These are phyloP conservation scores for Plectosphaerella sp. DNA, from an alignment of 2,329 filamentous ascomycete species.

Conservation along the genomic window DNA sequence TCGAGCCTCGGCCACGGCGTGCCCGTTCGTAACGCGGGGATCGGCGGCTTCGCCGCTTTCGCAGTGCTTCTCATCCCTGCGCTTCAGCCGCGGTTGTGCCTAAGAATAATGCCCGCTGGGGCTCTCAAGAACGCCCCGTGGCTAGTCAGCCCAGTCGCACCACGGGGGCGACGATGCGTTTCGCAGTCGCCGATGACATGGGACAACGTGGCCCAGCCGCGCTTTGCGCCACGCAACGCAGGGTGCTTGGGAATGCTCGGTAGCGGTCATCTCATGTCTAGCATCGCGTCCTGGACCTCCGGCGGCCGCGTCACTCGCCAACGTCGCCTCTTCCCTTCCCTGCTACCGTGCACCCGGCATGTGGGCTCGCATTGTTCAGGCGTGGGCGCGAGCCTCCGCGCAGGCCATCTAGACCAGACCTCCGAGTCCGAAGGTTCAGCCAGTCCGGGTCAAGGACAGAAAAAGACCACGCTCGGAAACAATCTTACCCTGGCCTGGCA, in stretches of 20 bases:
- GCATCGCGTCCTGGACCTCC: neutral
- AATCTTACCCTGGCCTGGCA: neutral
- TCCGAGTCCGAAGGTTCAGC: too few species aligned
- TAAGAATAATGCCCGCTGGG: slow-evolving; percentile 3
- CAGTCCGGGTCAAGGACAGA: too few species aligned
- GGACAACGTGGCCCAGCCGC: neutral
- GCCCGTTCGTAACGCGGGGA: too few species aligned
- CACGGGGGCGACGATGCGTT: neutral
- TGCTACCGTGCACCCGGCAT: neutral
- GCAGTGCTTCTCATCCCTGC: too few species aligned
- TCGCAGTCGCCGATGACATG: neutral
- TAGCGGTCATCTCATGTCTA: neutral
- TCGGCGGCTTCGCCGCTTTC: too few species aligned
- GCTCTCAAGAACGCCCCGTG: too few species aligned
- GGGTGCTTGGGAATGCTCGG: neutral
- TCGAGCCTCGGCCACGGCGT: too few species aligned
- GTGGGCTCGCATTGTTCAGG: too few species aligned
- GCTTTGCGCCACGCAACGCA: neutral
- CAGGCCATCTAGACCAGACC: too few species aligned
- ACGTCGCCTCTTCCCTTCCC: neutral
- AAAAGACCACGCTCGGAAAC: too few species aligned
- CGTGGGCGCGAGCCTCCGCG: too few species aligned
- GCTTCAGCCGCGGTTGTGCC: too few species aligned
- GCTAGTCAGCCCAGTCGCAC: neutral
- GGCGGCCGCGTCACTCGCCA: neutral